Conservation (phyloP, 257 asterid species). For the Forsythia suspensa region DNA sequence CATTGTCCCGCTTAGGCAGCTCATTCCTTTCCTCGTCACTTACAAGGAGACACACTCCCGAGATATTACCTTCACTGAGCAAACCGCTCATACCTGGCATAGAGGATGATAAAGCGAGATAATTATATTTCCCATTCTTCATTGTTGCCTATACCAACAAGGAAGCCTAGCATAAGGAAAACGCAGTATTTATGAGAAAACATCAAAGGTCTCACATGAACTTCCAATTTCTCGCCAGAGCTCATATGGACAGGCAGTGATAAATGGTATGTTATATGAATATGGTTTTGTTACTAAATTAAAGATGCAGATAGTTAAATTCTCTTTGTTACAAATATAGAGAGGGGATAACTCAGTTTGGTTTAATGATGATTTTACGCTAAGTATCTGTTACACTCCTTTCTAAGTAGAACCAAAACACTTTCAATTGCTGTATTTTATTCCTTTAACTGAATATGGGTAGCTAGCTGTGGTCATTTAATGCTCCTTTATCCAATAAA, state of each 20-base stretch:
- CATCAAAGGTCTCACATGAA: conserved; percentile 56
- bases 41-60: conserved; percentile 75
- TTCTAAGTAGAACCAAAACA: neutral
- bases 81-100: conserved; percentile 63
- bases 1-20: conserved; percentile 66
- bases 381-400: neutral
- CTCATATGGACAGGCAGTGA: conserved; percentile 75
- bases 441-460: neutral
- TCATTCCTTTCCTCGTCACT: conserved; percentile 73
- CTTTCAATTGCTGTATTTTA: neutral
- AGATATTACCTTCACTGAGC: conserved; percentile 62
- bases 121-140: conserved; percentile 63
- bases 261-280: conserved; percentile 54
- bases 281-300: neutral
- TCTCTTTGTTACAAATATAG: neutral
- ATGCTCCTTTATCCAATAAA: neutral
- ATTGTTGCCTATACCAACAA: conserved; percentile 59
- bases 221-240: conserved; percentile 55
- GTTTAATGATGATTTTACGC: neutral
- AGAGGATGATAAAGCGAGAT: conserved; percentile 51
- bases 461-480: neutral
- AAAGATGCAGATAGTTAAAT: neutral
- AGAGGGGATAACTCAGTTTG: neutral
- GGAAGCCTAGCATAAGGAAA: conserved; percentile 50
- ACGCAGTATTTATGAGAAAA: conserved; percentile 49